phyloP scores from a whole-genome alignment of 2,329 filamentous ascomycete genomes.

The Colletotrichum cuscutae region DNA sequence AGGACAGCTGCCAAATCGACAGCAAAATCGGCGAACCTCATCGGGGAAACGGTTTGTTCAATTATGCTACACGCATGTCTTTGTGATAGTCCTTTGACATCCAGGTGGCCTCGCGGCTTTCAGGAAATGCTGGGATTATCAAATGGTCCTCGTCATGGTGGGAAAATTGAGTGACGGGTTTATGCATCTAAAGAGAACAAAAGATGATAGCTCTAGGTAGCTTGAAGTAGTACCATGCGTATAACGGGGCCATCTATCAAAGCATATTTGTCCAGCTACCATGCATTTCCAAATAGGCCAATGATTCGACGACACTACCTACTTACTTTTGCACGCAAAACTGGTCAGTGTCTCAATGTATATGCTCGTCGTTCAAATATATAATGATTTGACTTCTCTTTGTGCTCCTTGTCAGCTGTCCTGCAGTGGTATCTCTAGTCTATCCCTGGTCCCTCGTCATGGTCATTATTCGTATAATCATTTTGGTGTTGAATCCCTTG shows the following conservation, averaged over 20 bases:
- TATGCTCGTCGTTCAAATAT: neutral
- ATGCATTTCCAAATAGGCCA: neutral
- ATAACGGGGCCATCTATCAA: neutral
- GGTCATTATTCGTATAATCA: conserved; percentile 11
- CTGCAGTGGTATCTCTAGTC: neutral
- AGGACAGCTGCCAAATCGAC: conserved; percentile 78
- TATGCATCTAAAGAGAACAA: neutral
- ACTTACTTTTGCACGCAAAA: neutral
- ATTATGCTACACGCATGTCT: conserved; percentile 6
- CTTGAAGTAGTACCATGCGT: neutral
- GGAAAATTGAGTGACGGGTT: conserved; percentile 14
- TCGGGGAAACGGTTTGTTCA: conserved; percentile 40
- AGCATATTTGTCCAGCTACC: neutral
- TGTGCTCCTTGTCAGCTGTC: neutral
- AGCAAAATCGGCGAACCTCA: conserved; percentile 72
- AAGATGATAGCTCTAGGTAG: neutral
- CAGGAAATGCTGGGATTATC: neutral
- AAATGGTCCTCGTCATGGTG: conserved; percentile 33
- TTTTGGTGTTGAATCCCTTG: neutral
- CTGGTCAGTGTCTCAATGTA: neutral
- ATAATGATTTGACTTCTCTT: no score
- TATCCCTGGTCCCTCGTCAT: neutral
- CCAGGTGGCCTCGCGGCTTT: neutral
- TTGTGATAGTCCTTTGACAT: neutral
- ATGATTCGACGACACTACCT: neutral